Conservation (phyloP, 1,284 basidiomycete species). For the Boletus semigastroideus region DNA sequence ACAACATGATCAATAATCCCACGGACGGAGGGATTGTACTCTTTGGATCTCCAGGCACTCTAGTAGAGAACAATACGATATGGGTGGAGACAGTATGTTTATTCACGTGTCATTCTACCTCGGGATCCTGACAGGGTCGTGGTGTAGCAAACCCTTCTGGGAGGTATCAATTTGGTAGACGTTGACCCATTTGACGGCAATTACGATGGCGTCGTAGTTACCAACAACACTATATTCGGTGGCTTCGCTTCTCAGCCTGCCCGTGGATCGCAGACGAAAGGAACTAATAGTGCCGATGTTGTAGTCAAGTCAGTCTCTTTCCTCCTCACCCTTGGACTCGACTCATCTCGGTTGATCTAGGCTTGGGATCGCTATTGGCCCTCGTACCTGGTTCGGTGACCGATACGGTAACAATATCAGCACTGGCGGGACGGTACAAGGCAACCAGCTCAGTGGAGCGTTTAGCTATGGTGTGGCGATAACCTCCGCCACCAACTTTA, state of each 20-base stretch:
- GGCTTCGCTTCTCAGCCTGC: slow-evolving; percentile 58
- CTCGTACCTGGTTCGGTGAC: slow-evolving; percentile 75
- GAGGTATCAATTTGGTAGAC: slow-evolving; percentile 84
- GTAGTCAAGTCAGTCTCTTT: slow-evolving; percentile 61
- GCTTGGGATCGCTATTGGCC: slow-evolving; percentile 76
- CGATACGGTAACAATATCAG: slow-evolving; percentile 60
- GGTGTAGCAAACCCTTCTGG: slow-evolving; percentile 62
- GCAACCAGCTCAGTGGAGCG: slow-evolving; percentile 72
- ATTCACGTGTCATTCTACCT: not conserved
- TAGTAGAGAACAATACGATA: slow-evolving; percentile 76
- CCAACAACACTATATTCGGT: slow-evolving; percentile 69
- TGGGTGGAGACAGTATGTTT: slow-evolving; percentile 58
- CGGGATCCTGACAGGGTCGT: not conserved
- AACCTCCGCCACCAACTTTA: slow-evolving; percentile 64
- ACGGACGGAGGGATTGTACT: slow-evolving; percentile 85
- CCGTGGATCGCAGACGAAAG: slow-evolving; percentile 43
- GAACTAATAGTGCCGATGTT: slow-evolving; percentile 57
- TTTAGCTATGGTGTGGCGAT: slow-evolving; percentile 72
- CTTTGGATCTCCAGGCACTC: slow-evolving; percentile 77
- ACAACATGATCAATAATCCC: slow-evolving; percentile 71
- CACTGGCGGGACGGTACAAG: slow-evolving; percentile 55
- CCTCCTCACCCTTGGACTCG: not conserved
- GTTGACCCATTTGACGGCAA: slow-evolving; percentile 72
- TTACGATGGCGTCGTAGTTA: slow-evolving; percentile 67
- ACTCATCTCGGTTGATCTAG: slow-evolving; percentile 32